Evolutionary conservation across 768 basidiomycete genomes (phyloP), one percentile per base, ranked within the genome.

Genomic region (Phlebiopsis flavidoalba): DNA sequence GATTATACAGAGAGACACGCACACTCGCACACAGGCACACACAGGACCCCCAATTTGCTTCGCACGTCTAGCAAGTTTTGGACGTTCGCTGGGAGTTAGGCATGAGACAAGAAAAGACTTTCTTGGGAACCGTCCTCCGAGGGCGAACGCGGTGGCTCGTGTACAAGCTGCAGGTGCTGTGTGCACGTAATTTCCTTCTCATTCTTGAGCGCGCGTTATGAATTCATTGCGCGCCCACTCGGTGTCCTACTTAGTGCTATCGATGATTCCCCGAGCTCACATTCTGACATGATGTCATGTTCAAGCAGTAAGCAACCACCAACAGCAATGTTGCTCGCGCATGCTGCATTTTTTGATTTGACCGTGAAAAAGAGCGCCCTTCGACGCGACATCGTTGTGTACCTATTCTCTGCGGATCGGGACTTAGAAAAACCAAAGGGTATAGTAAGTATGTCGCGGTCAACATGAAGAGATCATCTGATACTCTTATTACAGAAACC

Each of bases 381-480:
- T 56, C 77, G 92, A 63, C 79, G 87, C 52, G 87, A n/a, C 90
- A 24, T 88, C 89, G 2, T 74, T 93, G 53, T 91, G 89, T 94
- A 91, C 70, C 76, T 88, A 15, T 77, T 80, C 57, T 88, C 92
- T 48, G 92, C 91, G 0, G 89, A 83, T 60, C 76, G 84, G n/a
- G n/a, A n/a, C 60, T 74, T 94, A 33, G 92, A 94, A 70, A 93
- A 90, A 88, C 86, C 65, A n/a, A n/a, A n/a, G n/a, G 92, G 92
- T 21, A 86, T 92, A 64, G 91, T 94, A 63, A 64, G 91, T 79
- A 22, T 31, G 35, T 21, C 51, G 14, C 8, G n/a, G 15, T 21
- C 15, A 22, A 53, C 17, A n/a, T 26, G 43, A 7, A 17, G 19
- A 36, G 37, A n/a, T 43, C 53, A 36, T 49, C 43, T 65, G 19